Percentiles rank a stretch among this genome's conserved stretches.
phyloP scores from a whole-genome alignment of 805 yeast species.

The Saturnispora gosingensis region DNA sequence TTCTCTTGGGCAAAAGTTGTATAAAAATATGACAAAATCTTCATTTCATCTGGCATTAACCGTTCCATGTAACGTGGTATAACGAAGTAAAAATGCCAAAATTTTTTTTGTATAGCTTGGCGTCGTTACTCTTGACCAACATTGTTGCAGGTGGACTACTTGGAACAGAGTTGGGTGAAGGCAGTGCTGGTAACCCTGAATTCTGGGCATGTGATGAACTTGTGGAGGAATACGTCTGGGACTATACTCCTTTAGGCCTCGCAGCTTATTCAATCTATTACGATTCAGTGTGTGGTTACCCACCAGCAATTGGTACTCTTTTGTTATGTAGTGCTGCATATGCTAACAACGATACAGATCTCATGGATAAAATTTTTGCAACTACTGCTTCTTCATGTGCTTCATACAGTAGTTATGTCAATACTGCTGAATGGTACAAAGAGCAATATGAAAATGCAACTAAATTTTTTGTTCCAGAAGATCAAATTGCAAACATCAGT shows the following conservation, averaged over 20 bases:
- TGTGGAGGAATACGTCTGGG: constrained; percentile 8
- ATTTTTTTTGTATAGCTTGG: background rate
- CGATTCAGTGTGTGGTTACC: constrained; percentile 11
- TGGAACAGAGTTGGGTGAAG: constrained; percentile 4
- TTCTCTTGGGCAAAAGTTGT: background rate
- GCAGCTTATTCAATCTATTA: constrained; percentile 4
- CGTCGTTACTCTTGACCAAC: background rate
- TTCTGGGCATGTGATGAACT: constrained; percentile 13
- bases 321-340: constrained; percentile 10
- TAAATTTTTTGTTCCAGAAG: constrained; percentile 6
- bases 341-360: background rate
- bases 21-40: background rate
- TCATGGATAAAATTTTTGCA: background rate
- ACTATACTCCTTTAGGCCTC: constrained; percentile 6
- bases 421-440: constrained; percentile 16
- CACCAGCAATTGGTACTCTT: constrained; percentile 15
- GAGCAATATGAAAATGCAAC: constrained; percentile 1
- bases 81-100: background rate
- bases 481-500: constrained; percentile 3
- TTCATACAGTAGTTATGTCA: constrained; percentile 15
- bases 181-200: constrained; percentile 8
- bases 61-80: background rate
- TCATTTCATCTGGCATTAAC: background rate
- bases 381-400: background rate
- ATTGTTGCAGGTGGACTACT: background rate